These are phyloP conservation scores for Aspergillus hortae DNA, from an alignment of 2,329 filamentous ascomycete genomes.

Conservation along the genomic window DNA sequence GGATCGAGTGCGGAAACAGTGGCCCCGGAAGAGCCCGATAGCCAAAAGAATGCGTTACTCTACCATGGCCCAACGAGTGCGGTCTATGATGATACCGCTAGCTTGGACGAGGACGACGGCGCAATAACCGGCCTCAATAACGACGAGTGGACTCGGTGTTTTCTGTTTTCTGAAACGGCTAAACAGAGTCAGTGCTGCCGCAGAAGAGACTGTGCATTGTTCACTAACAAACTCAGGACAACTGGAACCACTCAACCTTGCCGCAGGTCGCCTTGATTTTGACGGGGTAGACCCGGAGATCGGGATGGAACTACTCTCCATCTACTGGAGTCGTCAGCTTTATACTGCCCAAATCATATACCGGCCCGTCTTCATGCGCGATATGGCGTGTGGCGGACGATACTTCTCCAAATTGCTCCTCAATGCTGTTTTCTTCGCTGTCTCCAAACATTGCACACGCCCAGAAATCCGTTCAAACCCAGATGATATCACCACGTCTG, in stretches of 20 bases:
- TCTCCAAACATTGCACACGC: slow-evolving; percentile 46
- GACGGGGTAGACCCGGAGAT: slow-evolving; percentile 53
- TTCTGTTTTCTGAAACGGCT: too few species aligned
- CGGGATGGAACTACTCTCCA: slow-evolving; percentile 49
- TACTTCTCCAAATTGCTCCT: slow-evolving; percentile 53
- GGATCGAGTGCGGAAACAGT: slow-evolving; percentile 20
- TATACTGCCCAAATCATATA: slow-evolving; percentile 49
- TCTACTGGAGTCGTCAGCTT: slow-evolving; percentile 55
- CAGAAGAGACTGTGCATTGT: slow-evolving; percentile 47
- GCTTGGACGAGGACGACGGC: not conserved
- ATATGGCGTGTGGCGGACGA: slow-evolving; percentile 43
- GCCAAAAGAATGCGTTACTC: too few species aligned
- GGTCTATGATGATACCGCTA: slow-evolving; percentile 4
- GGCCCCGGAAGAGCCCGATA: slow-evolving; percentile 9
- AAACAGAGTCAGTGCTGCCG: slow-evolving; percentile 40
- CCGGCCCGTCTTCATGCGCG: slow-evolving; percentile 52
- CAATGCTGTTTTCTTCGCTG: slow-evolving; percentile 49
- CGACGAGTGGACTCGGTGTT: too few species aligned
- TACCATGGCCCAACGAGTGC: slow-evolving; percentile 1
- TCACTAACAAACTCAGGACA: slow-evolving; percentile 41
- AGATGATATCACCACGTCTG: slow-evolving; percentile 47
- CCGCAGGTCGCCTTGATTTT: slow-evolving; percentile 50
- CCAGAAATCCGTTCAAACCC: slow-evolving; percentile 45
- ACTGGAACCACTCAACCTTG: slow-evolving; percentile 47
- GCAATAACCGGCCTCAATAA: not conserved